Percentiles rank a stretch among this genome's conserved stretches.
Evolutionary conservation across 1,139 yeast species (phyloP).

Genomic region (Candida albicans): DNA sequence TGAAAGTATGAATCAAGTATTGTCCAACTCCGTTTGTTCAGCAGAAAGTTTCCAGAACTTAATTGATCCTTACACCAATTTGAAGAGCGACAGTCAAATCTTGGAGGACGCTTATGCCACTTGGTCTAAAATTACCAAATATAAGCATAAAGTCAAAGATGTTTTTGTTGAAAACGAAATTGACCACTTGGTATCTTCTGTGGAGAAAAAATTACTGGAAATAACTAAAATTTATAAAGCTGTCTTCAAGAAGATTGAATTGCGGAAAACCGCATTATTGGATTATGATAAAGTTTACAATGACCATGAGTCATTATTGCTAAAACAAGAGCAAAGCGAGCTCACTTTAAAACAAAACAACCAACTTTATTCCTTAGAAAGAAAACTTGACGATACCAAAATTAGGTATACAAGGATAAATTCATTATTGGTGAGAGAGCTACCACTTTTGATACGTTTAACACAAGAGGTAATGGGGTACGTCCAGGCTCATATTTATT

Average conservation of each 20-base stretch:
- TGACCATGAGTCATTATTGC: slow-evolving; percentile 24
- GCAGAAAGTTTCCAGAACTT: slow-evolving; percentile 21
- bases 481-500: slow-evolving; percentile 30
- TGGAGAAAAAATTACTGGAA: slow-evolving; percentile 19
- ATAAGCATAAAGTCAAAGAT: slow-evolving; percentile 9
- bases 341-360: slow-evolving; percentile 33
- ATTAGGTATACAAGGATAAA: slow-evolving; percentile 32
- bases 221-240: slow-evolving; percentile 22
- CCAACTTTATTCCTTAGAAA: slow-evolving; percentile 29
- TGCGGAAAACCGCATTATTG: slow-evolving; percentile 31
- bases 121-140: slow-evolving; percentile 12
- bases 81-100: slow-evolving; percentile 11
- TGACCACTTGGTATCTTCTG: slow-evolving; percentile 1
- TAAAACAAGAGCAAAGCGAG: slow-evolving; percentile 22
- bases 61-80: slow-evolving; percentile 29
- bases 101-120: slow-evolving; percentile 12
- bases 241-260: slow-evolving; percentile 29
- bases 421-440: slow-evolving; percentile 33
- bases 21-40: slow-evolving; percentile 19
- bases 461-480: slow-evolving; percentile 25
- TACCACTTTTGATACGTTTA: slow-evolving; percentile 39
- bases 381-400: slow-evolving; percentile 30
- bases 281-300: slow-evolving; percentile 36
- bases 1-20: slow-evolving; percentile 12
- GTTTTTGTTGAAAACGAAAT: slow-evolving; percentile 9